phyloP scores from a whole-genome alignment of 345 rosid genomes.

The Arabidopsis thaliana region TAIR10.1 NC_003076.8:20461001-20461500 shows the following conservation, averaged over 20 bases:
- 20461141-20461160: constrained; percentile 77
- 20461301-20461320: constrained; percentile 79
- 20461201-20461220: constrained; percentile 78
- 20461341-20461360: constrained; percentile 75
- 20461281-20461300: constrained; percentile 81
- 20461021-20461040: constrained; percentile 93
- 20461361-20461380: constrained; percentile 69
- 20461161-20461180: constrained; percentile 90
- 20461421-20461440: constrained; percentile 65
- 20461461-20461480: constrained; percentile 54
- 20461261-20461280: constrained; percentile 88
- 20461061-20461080: constrained; percentile 75
- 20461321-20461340: constrained; percentile 73
- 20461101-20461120: constrained; percentile 91
- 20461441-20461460: constrained; percentile 95
- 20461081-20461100: constrained; percentile 76
- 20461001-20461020: constrained; percentile 86
- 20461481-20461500: constrained; percentile 23
- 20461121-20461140: constrained; percentile 93
- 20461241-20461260: constrained; percentile 88
- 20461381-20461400: constrained; percentile 85
- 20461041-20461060: constrained; percentile 80
- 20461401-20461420: constrained; percentile 69
- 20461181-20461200: constrained; percentile 66
- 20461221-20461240: constrained; percentile 86